Evolutionary conservation across 1,139 yeast genomes (phyloP).

Genomic region (Torulaspora globosa): DNA sequence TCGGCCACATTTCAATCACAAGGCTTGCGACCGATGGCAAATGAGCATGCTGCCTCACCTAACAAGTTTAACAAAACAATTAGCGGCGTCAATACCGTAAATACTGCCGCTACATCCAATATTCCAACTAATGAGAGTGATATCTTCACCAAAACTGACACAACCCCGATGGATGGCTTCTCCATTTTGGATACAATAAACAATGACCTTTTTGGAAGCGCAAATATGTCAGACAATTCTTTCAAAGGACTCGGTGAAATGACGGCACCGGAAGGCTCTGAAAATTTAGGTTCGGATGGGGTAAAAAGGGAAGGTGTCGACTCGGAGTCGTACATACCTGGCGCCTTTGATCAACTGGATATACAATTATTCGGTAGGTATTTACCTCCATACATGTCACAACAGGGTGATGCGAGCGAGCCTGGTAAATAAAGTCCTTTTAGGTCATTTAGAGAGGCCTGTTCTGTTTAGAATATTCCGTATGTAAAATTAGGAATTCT

Average conservation of each 20-base stretch:
- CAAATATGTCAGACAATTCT: slow-evolving; percentile 7
- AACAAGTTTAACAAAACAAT: slow-evolving; percentile 14
- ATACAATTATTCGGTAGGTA: slow-evolving; percentile 79
- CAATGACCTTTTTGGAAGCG: slow-evolving; percentile 7
- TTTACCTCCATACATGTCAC: slow-evolving; percentile 73
- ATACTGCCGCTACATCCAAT: slow-evolving; percentile 21
- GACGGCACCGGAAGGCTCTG: slow-evolving; percentile 7
- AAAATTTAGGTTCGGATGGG: slow-evolving; percentile 1
- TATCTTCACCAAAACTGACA: slow-evolving; percentile 9
- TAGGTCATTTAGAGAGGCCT: background rate
- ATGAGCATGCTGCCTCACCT: background rate
- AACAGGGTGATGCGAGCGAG: slow-evolving; percentile 8
- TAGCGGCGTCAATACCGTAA: slow-evolving; percentile 21
- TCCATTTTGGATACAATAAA: slow-evolving; percentile 9
- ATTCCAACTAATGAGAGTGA: slow-evolving; percentile 10
- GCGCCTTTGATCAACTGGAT: slow-evolving; percentile 78
- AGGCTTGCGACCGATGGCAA: slow-evolving; percentile 2
- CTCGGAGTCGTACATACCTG: slow-evolving; percentile 53
- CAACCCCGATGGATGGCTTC: slow-evolving; percentile 10
- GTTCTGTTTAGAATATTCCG: background rate
- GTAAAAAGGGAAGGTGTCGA: slow-evolving; percentile 7
- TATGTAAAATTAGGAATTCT: background rate
- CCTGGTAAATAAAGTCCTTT: background rate
- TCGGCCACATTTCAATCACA: slow-evolving; percentile 4
- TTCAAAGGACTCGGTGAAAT: slow-evolving; percentile 11